Conservation (phyloP, 176 grass and related monocot species). For the Canna indica region DNA sequence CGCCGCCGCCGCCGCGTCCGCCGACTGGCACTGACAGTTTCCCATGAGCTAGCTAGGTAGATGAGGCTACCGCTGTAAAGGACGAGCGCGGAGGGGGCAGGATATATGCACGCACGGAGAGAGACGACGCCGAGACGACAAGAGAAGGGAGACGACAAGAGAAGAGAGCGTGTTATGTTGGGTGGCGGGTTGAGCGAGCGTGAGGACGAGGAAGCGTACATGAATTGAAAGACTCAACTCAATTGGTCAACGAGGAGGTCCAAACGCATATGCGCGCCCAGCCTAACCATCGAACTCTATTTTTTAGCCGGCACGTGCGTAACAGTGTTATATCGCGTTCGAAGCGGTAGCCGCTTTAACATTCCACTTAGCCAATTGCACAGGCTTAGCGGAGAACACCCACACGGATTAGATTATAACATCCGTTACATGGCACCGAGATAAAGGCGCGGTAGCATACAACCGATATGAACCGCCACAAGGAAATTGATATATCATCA, state of each 20-base stretch:
- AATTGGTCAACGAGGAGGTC: neutral
- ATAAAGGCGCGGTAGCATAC: too few species aligned
- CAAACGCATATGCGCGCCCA: neutral
- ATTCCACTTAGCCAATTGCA: too few species aligned
- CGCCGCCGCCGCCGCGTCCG: neutral
- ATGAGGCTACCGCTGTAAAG: too few species aligned
- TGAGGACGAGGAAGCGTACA: neutral
- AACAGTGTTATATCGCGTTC: neutral
- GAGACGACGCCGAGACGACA: neutral
- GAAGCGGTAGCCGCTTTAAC: too few species aligned
- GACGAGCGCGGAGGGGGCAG: too few species aligned
- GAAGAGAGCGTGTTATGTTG: neutral
- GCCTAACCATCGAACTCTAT: too few species aligned
- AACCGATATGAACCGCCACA: too few species aligned
- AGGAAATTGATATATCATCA: too few species aligned
- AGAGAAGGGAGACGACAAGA: neutral
- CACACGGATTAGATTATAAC: too few species aligned
- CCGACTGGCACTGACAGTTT: slow-evolving; percentile 12
- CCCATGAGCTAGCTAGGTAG: slow-evolving; percentile 8
- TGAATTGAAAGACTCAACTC: neutral
- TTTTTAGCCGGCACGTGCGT: neutral
- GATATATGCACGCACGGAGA: too few species aligned
- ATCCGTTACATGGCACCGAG: too few species aligned
- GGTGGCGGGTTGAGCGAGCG: neutral
- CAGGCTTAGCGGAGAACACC: too few species aligned